phyloP scores from a whole-genome alignment of 2,329 filamentous ascomycete genomes.

The Fusarium begoniae region DNA sequence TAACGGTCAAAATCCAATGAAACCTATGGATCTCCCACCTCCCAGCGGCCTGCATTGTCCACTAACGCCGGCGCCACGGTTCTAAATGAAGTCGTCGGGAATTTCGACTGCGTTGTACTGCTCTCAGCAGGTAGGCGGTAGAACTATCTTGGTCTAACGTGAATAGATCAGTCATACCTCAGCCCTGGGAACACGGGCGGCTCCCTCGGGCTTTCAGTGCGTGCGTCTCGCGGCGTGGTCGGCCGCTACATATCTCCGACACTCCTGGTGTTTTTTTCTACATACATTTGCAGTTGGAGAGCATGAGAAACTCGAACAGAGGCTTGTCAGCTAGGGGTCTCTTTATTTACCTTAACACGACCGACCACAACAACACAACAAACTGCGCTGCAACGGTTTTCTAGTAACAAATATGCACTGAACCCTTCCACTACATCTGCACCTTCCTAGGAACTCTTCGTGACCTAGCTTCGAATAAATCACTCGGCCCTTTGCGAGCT shows the following conservation, averaged over 20 bases:
- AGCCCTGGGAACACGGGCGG: conserved; percentile 32
- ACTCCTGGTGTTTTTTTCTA: not conserved
- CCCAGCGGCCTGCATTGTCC: conserved; percentile 5
- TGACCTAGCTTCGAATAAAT: not conserved
- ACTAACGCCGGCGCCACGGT: conserved; percentile 19
- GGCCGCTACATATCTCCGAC: conserved; percentile 27
- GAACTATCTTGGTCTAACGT: not conserved
- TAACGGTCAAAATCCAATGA: conserved; percentile 16
- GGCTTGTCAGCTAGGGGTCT: conserved; percentile 19
- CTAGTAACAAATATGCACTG: not conserved
- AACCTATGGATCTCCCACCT: not conserved
- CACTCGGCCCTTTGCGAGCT: conserved; percentile 4
- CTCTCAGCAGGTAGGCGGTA: not conserved
- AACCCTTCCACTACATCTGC: not conserved
- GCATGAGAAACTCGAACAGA: conserved; percentile 16
- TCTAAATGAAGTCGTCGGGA: conserved; percentile 3
- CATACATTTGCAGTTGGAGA: not conserved
- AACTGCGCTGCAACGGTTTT: not conserved
- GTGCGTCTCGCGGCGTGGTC: conserved; percentile 18
- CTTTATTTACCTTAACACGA: not conserved
- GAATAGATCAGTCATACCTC: conserved; percentile 9
- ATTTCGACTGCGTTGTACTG: not conserved
- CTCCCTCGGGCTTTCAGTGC: conserved; percentile 24
- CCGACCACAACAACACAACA: not conserved
- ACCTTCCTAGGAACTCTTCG: not conserved